Evolutionary conservation across 257 asterid species (phyloP).

Genomic region (Nicotiana noctiflora): DNA sequence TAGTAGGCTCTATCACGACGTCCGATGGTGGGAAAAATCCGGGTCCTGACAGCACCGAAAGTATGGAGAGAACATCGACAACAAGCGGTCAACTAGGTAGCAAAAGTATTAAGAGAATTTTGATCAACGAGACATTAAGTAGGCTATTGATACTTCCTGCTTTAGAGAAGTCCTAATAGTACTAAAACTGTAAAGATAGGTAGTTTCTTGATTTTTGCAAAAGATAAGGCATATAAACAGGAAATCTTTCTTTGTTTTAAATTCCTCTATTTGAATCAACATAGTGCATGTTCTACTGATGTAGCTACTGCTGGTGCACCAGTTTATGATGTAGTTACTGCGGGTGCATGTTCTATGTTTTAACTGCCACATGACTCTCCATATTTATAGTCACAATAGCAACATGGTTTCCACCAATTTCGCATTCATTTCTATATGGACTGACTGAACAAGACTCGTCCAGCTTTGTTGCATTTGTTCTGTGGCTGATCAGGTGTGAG

Average conservation of each 20-base stretch:
- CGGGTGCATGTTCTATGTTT: conserved; percentile 1
- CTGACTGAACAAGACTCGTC: conserved; percentile 42
- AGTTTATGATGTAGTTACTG: too few relatives aligned
- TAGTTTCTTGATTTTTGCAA: neutral
- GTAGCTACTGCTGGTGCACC: too few relatives aligned
- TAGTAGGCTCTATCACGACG: too few relatives aligned
- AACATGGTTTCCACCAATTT: conserved; percentile 42
- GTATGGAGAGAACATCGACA: too few relatives aligned
- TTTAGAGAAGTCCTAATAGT: neutral
- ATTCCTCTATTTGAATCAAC: neutral
- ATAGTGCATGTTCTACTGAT: too few relatives aligned
- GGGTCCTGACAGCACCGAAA: too few relatives aligned
- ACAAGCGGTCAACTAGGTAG: too few relatives aligned
- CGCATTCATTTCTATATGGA: conserved; percentile 50
- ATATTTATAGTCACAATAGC: conserved; percentile 51
- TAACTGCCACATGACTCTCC: conserved; percentile 44
- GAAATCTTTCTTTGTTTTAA: neutral
- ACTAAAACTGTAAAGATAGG: neutral
- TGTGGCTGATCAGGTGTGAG: conserved; percentile 33
- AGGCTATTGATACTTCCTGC: neutral
- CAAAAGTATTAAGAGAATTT: neutral
- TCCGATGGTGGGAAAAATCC: too few relatives aligned
- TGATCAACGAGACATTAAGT: neutral
- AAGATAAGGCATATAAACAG: neutral
- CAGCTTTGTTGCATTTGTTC: conserved; percentile 23